A percentile compares a stretch with the other conserved stretches of the same genome.
Conservation (phyloP, 495 filamentous ascomycete species). For the Lindgomyces ingoldianus region DNA sequence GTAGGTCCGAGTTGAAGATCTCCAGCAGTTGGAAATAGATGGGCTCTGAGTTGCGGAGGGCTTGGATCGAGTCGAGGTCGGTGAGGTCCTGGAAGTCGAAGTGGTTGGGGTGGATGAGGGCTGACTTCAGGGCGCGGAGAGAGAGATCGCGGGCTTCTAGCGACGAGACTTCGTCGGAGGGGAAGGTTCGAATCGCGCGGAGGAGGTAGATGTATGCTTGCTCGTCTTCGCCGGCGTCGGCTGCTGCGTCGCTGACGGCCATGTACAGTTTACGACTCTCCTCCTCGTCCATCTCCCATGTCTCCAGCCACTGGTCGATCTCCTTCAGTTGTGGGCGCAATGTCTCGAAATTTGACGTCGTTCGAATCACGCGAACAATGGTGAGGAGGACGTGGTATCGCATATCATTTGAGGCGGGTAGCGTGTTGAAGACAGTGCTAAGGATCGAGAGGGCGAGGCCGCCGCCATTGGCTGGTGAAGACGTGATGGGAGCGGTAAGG, state of each 20-base stretch:
- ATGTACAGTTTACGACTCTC: constrained; percentile 79
- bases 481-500: constrained; percentile 80
- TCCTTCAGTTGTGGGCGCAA: constrained; percentile 76
- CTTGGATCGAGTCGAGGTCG: constrained; percentile 79
- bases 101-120: constrained; percentile 71
- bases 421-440: constrained; percentile 95
- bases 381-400: constrained; percentile 87
- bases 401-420: constrained; percentile 67
- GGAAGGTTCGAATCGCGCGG: constrained; percentile 79
- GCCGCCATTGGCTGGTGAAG: constrained; percentile 79
- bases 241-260: constrained; percentile 73
- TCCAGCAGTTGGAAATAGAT: constrained; percentile 87
- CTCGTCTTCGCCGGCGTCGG: constrained; percentile 73
- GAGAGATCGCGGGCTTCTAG: constrained; percentile 78
- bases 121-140: constrained; percentile 78
- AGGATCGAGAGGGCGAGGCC: constrained; percentile 83
- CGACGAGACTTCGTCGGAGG: constrained; percentile 66
- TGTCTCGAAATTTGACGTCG: constrained; percentile 64
- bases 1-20: constrained; percentile 86
- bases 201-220: constrained; percentile 80
- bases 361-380: constrained; percentile 76
- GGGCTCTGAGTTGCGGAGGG: constrained; percentile 77
- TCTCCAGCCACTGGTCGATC: constrained; percentile 74
- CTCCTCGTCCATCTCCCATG: constrained; percentile 81
- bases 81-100: constrained; percentile 95